Evolutionary conservation across 2,329 filamentous ascomycete species (phyloP).

Genomic region (Bipolaris gigantea): DNA sequence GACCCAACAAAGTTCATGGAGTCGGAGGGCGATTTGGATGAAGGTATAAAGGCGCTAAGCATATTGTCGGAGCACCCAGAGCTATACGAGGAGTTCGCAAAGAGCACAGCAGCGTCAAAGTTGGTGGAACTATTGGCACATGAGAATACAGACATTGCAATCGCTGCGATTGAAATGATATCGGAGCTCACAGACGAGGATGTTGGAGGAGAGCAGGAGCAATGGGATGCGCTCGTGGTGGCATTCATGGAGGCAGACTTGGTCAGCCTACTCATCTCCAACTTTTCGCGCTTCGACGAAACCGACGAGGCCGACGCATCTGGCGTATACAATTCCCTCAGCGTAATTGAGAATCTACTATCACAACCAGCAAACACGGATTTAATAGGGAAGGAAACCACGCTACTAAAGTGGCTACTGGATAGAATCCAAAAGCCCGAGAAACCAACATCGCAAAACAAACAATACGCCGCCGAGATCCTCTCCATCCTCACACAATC

Average conservation of each 20-base stretch:
- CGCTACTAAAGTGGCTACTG: conserved; percentile 76
- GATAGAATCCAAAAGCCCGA: conserved; percentile 71
- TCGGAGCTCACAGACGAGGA: conserved; percentile 93
- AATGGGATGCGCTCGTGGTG: conserved; percentile 77
- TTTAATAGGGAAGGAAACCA: conserved; percentile 68
- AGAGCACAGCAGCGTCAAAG: conserved; percentile 70
- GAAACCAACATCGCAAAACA: conserved; percentile 76
- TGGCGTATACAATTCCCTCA: conserved; percentile 83
- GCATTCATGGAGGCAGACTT: conserved; percentile 67
- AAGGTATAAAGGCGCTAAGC: conserved; percentile 82
- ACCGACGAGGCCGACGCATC: conserved; percentile 69
- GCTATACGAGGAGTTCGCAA: conserved; percentile 78
- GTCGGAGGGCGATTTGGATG: conserved; percentile 86
- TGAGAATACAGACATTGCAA: conserved; percentile 96
- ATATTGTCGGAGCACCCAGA: conserved; percentile 85
- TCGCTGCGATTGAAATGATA: conserved; percentile 85
- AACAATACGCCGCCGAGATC: conserved; percentile 91
- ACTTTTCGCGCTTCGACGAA: conserved; percentile 80
- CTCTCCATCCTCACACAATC: conserved; percentile 85
- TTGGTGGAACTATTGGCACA: conserved; percentile 83
- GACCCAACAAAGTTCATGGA: conserved; percentile 81
- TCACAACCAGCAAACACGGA: conserved; percentile 70
- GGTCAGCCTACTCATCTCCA: conserved; percentile 72
- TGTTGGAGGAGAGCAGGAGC: conserved; percentile 74
- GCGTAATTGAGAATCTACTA: conserved; percentile 82